Conservation (phyloP, 495 filamentous ascomycete species). For the Penicillium coprophilum region DNA sequence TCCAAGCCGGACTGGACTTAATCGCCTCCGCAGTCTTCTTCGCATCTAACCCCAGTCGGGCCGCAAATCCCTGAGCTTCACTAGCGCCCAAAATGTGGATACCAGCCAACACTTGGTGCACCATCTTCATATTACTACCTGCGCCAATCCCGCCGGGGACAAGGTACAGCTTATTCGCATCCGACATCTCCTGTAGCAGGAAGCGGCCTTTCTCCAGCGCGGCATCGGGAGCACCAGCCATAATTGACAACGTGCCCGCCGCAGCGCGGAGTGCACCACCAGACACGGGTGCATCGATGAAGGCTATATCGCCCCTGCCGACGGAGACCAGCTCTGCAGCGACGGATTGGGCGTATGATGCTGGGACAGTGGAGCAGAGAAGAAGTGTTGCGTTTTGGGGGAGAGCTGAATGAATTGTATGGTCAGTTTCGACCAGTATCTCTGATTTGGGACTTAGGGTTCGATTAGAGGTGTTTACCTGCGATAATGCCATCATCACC, state of each 20-base stretch:
- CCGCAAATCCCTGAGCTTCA: constrained; percentile 74
- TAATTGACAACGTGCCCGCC: constrained; percentile 75
- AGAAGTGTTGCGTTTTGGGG: constrained; percentile 61
- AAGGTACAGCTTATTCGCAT: constrained; percentile 64
- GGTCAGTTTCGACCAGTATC: not conserved
- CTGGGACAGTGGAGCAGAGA: constrained; percentile 73
- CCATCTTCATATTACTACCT: constrained; percentile 87
- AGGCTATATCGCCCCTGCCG: constrained; percentile 60
- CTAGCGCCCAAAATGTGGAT: constrained; percentile 71
- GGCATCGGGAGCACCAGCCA: constrained; percentile 63
- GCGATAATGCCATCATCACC: constrained; percentile 58
- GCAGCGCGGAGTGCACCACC: constrained; percentile 74
- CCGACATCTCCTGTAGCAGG: constrained; percentile 62
- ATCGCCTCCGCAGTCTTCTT: constrained; percentile 55
- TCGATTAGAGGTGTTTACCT: constrained; percentile 12
- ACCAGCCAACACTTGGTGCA: constrained; percentile 78
- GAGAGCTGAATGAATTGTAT: constrained; percentile 35
- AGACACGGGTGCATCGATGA: constrained; percentile 76
- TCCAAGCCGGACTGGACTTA: constrained; percentile 59
- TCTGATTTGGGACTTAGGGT: not conserved
- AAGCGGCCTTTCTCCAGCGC: constrained; percentile 58
- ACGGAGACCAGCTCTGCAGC: constrained; percentile 50
- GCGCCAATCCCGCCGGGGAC: constrained; percentile 72
- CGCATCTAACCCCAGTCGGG: constrained; percentile 64
- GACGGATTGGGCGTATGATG: constrained; percentile 63